Evolutionary conservation across 192 early-diverging fungal species (phyloP).

Genomic region (Podila epigama): DNA sequence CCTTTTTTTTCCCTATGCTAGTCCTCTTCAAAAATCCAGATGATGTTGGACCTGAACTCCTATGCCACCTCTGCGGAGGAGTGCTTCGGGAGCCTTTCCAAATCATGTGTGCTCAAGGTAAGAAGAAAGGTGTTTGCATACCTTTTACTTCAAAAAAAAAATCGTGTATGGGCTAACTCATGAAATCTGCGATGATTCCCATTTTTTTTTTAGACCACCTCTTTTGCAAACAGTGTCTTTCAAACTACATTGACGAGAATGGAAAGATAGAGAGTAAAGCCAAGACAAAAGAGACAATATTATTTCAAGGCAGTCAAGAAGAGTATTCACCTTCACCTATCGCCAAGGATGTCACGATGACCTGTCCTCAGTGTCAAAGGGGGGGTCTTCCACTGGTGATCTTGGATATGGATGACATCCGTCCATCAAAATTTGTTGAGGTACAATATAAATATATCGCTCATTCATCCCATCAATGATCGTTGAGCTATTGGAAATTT

Average conservation of each 20-base stretch:
- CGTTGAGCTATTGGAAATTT: no score
- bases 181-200: no score
- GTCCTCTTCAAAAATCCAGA: background rate
- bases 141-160: background rate
- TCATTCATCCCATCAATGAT: no score
- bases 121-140: no score
- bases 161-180: background rate
- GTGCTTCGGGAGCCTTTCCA: background rate
- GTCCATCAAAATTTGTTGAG: background rate
- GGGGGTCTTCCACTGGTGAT: background rate
- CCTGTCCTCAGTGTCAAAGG: background rate
- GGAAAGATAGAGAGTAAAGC: background rate
- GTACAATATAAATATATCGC: no score
- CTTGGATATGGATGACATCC: background rate
- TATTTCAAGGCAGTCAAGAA: background rate
- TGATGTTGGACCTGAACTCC: background rate
- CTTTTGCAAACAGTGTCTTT: constrained; percentile 1
- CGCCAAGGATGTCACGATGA: background rate
- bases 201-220: background rate
- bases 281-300: background rate
- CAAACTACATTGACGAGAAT: background rate
- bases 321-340: background rate
- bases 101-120: constrained; percentile 1
- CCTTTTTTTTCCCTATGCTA: background rate
- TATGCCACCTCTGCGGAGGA: background rate